Evolutionary conservation across 2,329 filamentous ascomycete genomes (phyloP), one percentile per base, ranked within the genome.

Genomic region (Aspergillus sp.): DNA sequence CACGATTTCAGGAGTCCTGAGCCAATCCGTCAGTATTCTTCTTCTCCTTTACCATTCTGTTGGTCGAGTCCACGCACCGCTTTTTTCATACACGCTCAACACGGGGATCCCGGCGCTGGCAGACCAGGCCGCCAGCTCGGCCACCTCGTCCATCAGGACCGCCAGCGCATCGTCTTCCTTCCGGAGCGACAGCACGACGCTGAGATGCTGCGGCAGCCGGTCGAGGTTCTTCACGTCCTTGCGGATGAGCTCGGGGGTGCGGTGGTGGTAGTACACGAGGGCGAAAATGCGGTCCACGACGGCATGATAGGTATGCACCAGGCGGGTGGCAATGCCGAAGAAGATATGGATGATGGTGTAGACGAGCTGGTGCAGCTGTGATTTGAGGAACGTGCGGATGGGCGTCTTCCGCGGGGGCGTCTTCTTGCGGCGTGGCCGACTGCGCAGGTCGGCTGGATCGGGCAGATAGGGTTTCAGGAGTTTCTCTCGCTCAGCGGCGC

Each of bases 41-140:
- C 23, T 43, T 10, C 16, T 21, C n/a, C n/a, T n/a, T n/a, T n/a
- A n/a, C n/a, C n/a, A n/a, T n/a, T n/a, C n/a, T n/a, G n/a, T n/a
- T n/a, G 42, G 38, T 50, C 14, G 5, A 47, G 43, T 34, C 17
- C 13, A 61, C 81, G 47, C 78, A 95, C 92, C 93, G 57, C 87
- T 94, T 72, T 85, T 88, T 73, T 99, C 94, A 69, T 99, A 99
- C 23, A 99, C 80, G 45, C 91, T 96, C 60, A 99, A 77, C 71
- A 87, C 84, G 11, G 89, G 87, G 56, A 99, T 96, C 6, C 91
- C 91, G 20, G 90, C 89, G 65, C 91, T 91, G 23, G 91, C 87
- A 69, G 89, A 94, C 94, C 94, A 99, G 3, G 93, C 93, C 17
- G 89, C 86, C 56, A 99, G 82, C 70, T 99, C 94, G 38, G 92